A percentile compares a stretch with the other conserved stretches of the same genome.
Evolutionary conservation across 305 asterid species (phyloP).

Genomic region (Solanum aculeatissimum): DNA sequence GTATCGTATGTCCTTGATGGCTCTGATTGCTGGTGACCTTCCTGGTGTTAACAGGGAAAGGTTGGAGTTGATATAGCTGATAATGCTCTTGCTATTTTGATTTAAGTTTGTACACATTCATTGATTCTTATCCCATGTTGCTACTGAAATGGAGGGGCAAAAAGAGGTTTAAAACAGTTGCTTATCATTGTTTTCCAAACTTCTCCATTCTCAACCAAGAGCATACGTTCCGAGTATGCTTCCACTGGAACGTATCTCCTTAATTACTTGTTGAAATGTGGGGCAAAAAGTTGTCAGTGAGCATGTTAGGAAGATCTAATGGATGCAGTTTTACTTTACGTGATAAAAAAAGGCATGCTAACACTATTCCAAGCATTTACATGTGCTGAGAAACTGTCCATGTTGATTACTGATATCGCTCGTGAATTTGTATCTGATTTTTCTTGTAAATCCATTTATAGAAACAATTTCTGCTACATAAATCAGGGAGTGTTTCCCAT

Average conservation of each 20-base stretch:
- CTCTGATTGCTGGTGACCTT: conserved; percentile 70
- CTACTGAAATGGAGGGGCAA: neutral
- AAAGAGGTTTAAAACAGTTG: neutral
- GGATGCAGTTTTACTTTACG: neutral
- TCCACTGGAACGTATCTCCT: neutral
- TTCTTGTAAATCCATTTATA: neutral
- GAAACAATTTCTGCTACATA: neutral
- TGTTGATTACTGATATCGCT: neutral
- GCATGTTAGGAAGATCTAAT: neutral
- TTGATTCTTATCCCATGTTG: neutral
- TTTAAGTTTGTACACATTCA: neutral
- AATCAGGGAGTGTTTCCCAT: neutral
- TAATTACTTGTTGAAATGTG: neutral
- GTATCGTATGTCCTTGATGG: conserved; percentile 96
- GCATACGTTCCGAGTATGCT: neutral
- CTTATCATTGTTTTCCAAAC: neutral
- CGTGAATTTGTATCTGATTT: neutral
- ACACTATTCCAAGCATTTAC: neutral
- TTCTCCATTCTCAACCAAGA: neutral
- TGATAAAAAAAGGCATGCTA: neutral
- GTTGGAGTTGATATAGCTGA: conserved; percentile 22
- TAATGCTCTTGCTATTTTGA: neutral
- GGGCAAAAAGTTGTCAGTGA: neutral
- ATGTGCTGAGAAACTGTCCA: neutral
- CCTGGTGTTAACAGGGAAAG: conserved; percentile 92